Base-by-base conservation (phyloP, 2,329 filamentous ascomycete genomes). In the Ophiostoma himal-ulmi region DNA sequence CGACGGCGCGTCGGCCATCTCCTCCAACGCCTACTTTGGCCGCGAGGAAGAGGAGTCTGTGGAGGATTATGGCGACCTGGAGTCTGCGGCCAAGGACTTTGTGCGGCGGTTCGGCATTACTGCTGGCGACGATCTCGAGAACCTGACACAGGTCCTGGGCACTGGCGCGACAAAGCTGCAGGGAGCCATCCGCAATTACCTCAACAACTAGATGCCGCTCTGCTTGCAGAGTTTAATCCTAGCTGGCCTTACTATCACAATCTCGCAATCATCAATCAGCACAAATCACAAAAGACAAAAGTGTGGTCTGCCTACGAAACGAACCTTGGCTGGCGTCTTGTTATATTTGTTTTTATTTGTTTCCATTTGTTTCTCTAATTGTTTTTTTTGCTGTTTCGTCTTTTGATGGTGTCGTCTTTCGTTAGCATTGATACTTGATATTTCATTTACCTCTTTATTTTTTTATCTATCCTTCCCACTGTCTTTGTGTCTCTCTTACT, bases 21-120 rank as follows among this genome's bases (percentile, higher is more conserved):
- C 94, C 7, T 96, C 92, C 71, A 99, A 98, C 80, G 93, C 93
- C 70, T 99, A 98, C 85, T 99, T 99, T 79, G 95, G 95, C 72
- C 91, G 94, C 68, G 90, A 93, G 2, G 95, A 99, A 78, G 91
- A 98, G 75, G 83, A 83, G 70, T 78, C 80, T 1, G 83, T 81
- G 11, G 92, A 94, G 73, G 92, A 92, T 62, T 97, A 97, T 74
- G 93, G 94, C 66, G 94, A 97, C 77, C 83, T 99, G 71, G 95
- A 99, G 81, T 86, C 83, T n/a, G 93, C 93, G 0, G 95, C 95
- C 72, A 97, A 95, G 83, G 95, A 99, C 80, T 96, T 98, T 81
- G 89, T 98, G 41, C 89, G 95, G 77, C 93, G 92, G 78, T 97
- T 98, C 78, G 95, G 95, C 68, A 91, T 97, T 75, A 98, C 94